These are phyloP conservation scores for Phytophthora meadii DNA, from an alignment of 352 stramenopile genomes.

Conservation along the genomic window DNA sequence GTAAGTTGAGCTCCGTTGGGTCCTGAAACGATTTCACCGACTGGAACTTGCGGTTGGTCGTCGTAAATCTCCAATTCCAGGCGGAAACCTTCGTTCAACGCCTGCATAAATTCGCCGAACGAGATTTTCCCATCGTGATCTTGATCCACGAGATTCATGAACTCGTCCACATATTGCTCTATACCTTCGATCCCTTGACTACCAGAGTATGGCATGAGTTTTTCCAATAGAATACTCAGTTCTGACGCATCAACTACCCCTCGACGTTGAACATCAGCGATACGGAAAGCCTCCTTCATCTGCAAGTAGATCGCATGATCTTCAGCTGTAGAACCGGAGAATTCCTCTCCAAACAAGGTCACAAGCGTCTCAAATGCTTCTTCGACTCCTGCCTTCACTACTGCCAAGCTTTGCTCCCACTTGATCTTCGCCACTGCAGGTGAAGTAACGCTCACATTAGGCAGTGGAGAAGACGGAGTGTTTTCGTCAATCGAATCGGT, in stretches of 20 bases:
- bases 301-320: slow-evolving; percentile 79
- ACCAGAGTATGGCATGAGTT: slow-evolving; percentile 62
- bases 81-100: slow-evolving; percentile 71
- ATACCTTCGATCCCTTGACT: slow-evolving; percentile 52
- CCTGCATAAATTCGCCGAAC: slow-evolving; percentile 84
- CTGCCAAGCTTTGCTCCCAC: slow-evolving; percentile 52
- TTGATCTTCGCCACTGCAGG: slow-evolving; percentile 39
- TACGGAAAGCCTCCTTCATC: slow-evolving; percentile 78
- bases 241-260: slow-evolving; percentile 69
- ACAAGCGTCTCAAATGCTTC: slow-evolving; percentile 68
- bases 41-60: slow-evolving; percentile 36
- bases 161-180: slow-evolving; percentile 79
- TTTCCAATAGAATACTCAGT: slow-evolving; percentile 65
- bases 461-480: slow-evolving; percentile 23
- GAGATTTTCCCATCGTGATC: slow-evolving; percentile 76
- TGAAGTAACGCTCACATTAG: slow-evolving; percentile 33
- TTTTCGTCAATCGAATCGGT: slow-evolving; percentile 7
- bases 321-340: slow-evolving; percentile 54
- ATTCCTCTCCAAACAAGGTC: slow-evolving; percentile 69
- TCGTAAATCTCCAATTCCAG: slow-evolving; percentile 83
- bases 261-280: slow-evolving; percentile 66
- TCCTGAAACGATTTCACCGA: slow-evolving; percentile 16
- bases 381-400: slow-evolving; percentile 51
- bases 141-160: slow-evolving; percentile 76
- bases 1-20: slow-evolving; percentile 14